Conservation (phyloP, 176 grass and related monocot species). For the Zea mays region DNA sequence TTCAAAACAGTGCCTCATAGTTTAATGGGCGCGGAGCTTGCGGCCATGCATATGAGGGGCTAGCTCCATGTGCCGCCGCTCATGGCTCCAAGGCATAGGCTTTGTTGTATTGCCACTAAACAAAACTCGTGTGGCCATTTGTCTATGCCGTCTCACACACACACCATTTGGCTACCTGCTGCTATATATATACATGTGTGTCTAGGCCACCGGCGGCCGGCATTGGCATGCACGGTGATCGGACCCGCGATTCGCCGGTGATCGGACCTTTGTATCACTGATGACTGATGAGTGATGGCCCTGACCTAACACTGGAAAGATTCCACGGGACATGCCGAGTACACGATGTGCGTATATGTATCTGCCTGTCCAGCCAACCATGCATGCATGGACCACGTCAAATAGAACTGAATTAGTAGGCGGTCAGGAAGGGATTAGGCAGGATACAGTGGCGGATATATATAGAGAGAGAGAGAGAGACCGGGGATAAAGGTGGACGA, state of each 20-base stretch:
- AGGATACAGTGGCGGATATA: not conserved
- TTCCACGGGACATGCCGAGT: not conserved
- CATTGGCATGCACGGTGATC: not conserved
- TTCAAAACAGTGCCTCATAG: conserved; percentile 31
- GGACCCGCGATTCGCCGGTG: not conserved
- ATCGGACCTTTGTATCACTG: not conserved
- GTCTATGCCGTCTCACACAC: conserved; percentile 20
- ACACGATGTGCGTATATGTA: not conserved
- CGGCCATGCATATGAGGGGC: conserved; percentile 39
- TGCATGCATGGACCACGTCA: conserved; percentile 40
- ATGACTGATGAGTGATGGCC: not conserved
- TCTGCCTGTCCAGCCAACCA: conserved; percentile 9
- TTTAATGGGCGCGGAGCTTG: conserved; percentile 37
- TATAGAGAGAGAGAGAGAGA: conserved; percentile 22
- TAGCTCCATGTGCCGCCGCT: conserved; percentile 55
- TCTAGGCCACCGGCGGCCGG: not conserved
- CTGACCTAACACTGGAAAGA: conserved; percentile 28
- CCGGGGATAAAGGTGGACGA: conserved; percentile 20
- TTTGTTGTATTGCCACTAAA: conserved; percentile 45
- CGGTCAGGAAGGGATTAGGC: conserved; percentile 29
- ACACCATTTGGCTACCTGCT: not conserved
- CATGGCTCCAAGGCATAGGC: conserved; percentile 59
- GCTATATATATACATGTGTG: not conserved
- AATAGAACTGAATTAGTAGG: not conserved
- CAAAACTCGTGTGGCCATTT: conserved; percentile 12